Evolutionary conservation across 768 basidiomycete species (phyloP).

Genomic region (Gloeopeniophorella convolvens): DNA sequence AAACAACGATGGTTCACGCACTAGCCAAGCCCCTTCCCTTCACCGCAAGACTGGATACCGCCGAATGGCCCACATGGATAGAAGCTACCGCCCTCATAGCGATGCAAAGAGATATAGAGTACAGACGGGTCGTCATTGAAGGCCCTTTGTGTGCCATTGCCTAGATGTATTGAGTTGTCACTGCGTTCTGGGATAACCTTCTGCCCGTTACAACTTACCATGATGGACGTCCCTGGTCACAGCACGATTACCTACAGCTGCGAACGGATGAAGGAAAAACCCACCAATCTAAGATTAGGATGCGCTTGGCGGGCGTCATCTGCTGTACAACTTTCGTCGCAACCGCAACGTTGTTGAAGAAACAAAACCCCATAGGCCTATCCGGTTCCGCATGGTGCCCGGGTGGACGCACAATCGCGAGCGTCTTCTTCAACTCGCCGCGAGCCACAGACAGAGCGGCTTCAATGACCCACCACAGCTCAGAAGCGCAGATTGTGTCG

Average conservation of each 20-base stretch:
- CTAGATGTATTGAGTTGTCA: conserved; percentile 33
- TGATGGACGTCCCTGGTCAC: conserved; percentile 86
- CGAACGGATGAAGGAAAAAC: conserved; percentile 25
- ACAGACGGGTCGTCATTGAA: conserved; percentile 91
- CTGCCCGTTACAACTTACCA: conserved; percentile 40
- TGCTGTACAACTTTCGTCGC: conserved; percentile 79
- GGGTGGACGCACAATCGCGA: conserved; percentile 95
- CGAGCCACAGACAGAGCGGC: conserved; percentile 81
- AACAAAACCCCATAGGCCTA: conserved; percentile 98
- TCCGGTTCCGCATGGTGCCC: conserved; percentile 99
- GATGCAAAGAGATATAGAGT: conserved; percentile 91
- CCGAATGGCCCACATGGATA: conserved; percentile 95
- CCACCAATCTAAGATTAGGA: conserved; percentile 94
- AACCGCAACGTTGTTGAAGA: conserved; percentile 97
- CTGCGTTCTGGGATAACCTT: neutral
- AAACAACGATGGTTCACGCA: conserved; percentile 35
- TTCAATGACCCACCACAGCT: conserved; percentile 96
- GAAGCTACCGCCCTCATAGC: conserved; percentile 86
- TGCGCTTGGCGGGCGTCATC: conserved; percentile 61
- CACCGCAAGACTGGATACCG: conserved; percentile 77
- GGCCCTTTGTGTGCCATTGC: conserved; percentile 95
- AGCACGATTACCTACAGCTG: neutral
- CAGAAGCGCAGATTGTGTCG: conserved; percentile 76
- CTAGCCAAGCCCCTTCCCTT: conserved; percentile 80
- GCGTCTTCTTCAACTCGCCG: conserved; percentile 71